Evolutionary conservation across 208 protist species (phyloP), one percentile per base, ranked within the genome.

Genomic region (Leishmania braziliensis): DNA sequence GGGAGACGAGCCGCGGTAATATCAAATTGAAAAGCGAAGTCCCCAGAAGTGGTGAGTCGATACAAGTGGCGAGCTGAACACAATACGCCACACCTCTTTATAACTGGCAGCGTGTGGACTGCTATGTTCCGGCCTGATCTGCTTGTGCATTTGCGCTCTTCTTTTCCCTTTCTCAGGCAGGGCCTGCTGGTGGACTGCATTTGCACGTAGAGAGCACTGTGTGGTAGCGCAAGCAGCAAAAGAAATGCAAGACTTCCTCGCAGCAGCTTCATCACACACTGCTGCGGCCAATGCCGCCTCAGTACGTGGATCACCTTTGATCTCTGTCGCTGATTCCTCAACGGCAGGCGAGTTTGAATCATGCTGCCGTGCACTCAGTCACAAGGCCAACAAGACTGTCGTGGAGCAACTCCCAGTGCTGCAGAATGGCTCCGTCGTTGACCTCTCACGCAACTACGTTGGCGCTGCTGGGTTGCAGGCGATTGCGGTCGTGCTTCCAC

Each of bases 401-500:
- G 72, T 88, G 16, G 75, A 62, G 48, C 73, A 88, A 18, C 86
- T 89, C 0, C 88, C 90, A 10, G 48, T 63, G 3, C 86, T 97
- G 53, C 80, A 84, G 29, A 62, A 82, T 48, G 86, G 85, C n/a
- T 5, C 60, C 5, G 75, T 91, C 29, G 86, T 96, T 14, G 90
- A 97, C 72, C 80, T 97, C 36, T 86, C 68, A 46, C 84, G 88
- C 54, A 95, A 94, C 77, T 96, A 96, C 83, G 79, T 96, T 58
- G 93, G 95, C 53, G 86, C 87, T 23, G 83, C 81, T 6, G 95
- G 93, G 3, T 83, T 98, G 69, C 93, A 96, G 79, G 93, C 91
- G 26, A 85, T 95, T n/a, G 88, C 90, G 33, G 84, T 89, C 0
- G 77, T 98, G 16, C 84, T 98, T 23, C 87, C 88, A 12, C 83